Conservation (phyloP, 495 filamentous ascomycete species). For the Podospora comata region DNA sequence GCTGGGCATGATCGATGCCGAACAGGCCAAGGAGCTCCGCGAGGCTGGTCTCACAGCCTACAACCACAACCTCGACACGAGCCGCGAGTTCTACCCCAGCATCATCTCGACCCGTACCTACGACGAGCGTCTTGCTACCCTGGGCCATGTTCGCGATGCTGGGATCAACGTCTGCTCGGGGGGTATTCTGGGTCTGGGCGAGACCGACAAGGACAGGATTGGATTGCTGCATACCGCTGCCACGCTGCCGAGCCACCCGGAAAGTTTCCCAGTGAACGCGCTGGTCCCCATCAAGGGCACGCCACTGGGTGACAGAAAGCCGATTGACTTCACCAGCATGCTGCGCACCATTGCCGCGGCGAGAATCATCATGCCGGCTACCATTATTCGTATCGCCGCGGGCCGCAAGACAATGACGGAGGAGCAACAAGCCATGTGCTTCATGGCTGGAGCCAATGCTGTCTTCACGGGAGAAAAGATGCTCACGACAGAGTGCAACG, state of each 20-base stretch:
- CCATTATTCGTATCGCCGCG: constrained; percentile 78
- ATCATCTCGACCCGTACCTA: constrained; percentile 79
- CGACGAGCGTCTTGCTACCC: constrained; percentile 74
- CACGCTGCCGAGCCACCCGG: constrained; percentile 72
- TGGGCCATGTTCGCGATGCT: constrained; percentile 71
- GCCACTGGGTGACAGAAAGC: constrained; percentile 63
- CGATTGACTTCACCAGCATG: constrained; percentile 66
- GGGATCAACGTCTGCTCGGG: constrained; percentile 84
- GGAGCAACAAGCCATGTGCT: constrained; percentile 80
- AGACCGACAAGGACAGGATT: constrained; percentile 69
- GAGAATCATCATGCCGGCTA: constrained; percentile 70
- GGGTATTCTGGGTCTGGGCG: constrained; percentile 76
- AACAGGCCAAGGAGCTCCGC: constrained; percentile 73
- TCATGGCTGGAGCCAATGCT: constrained; percentile 81
- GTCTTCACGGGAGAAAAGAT: constrained; percentile 91
- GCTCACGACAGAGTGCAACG: constrained; percentile 82
- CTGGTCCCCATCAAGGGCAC: constrained; percentile 84
- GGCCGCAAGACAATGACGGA: constrained; percentile 73
- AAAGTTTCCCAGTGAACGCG: constrained; percentile 82
- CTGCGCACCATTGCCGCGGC: constrained; percentile 78
- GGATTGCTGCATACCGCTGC: constrained; percentile 75
- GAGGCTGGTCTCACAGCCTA: constrained; percentile 83
- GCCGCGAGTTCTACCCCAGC: constrained; percentile 76
- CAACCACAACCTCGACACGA: constrained; percentile 87
- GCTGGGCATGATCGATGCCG: constrained; percentile 77